These are phyloP conservation scores for Tremellales sp. DNA, from an alignment of 1,284 basidiomycete genomes.

Conservation along the genomic window DNA sequence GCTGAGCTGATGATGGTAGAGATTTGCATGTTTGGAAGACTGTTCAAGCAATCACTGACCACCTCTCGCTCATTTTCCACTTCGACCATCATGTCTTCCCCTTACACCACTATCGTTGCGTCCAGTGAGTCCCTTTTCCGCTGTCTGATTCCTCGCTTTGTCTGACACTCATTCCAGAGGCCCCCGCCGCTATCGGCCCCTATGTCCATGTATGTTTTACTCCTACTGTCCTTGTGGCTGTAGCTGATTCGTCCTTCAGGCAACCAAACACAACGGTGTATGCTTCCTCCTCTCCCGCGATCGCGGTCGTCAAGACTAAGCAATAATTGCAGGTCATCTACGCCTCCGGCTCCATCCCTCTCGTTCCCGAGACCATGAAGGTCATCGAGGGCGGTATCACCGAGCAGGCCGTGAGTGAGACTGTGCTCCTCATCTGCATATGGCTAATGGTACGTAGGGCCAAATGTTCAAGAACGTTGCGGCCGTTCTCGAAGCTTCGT, in stretches of 20 bases:
- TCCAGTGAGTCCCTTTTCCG: conserved; percentile 34
- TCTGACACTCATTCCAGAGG: conserved; percentile 54
- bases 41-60: no score
- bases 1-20: no score
- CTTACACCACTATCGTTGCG: conserved; percentile 47
- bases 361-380: conserved; percentile 70
- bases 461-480: conserved; percentile 85
- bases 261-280: conserved; percentile 72
- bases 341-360: conserved; percentile 82
- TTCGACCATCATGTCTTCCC: conserved; percentile 28
- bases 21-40: no score
- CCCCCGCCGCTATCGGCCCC: conserved; percentile 81
- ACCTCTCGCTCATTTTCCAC: conserved; percentile 2
- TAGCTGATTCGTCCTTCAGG: conserved; percentile 55
- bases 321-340: conserved; percentile 59
- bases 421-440: neutral
- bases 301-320: neutral
- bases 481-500: conserved; percentile 76
- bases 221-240: neutral
- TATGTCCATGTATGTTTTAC: conserved; percentile 57
- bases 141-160: neutral
- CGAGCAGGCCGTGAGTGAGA: conserved; percentile 61
- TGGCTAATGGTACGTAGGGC: conserved; percentile 32
- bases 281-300: conserved; percentile 6
- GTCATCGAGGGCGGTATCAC: conserved; percentile 76